Evolutionary conservation across 225 moss, liverwort and hornwort genomes (phyloP).

Genomic region (Pleurozium schreberi): DNA sequence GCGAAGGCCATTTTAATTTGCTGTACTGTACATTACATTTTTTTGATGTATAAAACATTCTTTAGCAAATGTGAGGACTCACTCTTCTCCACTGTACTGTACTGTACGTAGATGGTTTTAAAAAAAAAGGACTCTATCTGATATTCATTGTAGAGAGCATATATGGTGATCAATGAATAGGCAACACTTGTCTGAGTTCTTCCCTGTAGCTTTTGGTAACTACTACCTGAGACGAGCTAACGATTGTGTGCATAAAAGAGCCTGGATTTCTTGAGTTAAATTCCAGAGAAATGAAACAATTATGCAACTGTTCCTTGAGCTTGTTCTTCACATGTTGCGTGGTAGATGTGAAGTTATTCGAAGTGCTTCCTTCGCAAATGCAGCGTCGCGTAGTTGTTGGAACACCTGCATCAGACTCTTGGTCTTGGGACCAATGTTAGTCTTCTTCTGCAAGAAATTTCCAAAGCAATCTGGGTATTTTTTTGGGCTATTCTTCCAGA

Average conservation of each 20-base stretch:
- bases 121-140: background rate
- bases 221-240: background rate
- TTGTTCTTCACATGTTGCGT: background rate
- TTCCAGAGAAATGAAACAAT: background rate
- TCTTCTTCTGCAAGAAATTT: background rate
- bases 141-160: background rate
- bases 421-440: background rate
- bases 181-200: background rate
- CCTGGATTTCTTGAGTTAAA: background rate
- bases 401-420: background rate
- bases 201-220: background rate
- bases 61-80: background rate
- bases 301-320: background rate
- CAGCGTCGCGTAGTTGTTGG: background rate
- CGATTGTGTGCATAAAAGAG: background rate
- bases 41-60: background rate
- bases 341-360: background rate
- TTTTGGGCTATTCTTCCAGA: background rate
- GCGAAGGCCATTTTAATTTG: slow-evolving; percentile 21
- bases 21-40: background rate
- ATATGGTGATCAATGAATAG: background rate
- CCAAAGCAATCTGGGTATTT: background rate
- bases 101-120: background rate
- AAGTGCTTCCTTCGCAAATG: background rate
- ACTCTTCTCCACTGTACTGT: no score